A percentile compares a stretch with the other conserved stretches of the same genome.
phyloP scores from a whole-genome alignment of 305 asterid genomes.

The Solanum aculeatissimum region DNA sequence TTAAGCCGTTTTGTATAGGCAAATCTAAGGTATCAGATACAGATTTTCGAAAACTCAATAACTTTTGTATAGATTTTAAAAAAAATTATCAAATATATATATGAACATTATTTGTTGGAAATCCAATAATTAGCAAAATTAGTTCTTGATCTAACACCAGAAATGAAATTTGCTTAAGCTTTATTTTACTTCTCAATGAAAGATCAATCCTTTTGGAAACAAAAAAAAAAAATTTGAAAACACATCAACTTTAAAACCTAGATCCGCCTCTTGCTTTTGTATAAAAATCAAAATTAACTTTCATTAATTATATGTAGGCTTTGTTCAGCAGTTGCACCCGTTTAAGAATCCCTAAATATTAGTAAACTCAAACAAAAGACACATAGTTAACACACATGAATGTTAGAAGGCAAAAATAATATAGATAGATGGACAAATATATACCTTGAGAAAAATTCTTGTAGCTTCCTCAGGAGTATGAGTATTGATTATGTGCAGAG shows the following conservation, averaged over 20 bases:
- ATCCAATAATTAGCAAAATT: not conserved
- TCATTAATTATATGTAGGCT: not conserved
- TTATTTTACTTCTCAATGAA: not conserved
- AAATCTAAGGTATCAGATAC: not conserved
- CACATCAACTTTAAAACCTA: not conserved
- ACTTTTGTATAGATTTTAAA: not conserved
- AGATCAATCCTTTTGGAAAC: not conserved
- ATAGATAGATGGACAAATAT: not conserved
- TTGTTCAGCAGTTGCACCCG: not conserved
- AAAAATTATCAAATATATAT: not conserved
- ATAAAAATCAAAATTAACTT: too few species aligned
- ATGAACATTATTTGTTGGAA: not conserved
- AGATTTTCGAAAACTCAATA: not conserved
- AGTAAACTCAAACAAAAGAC: not conserved
- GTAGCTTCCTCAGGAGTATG: not conserved
- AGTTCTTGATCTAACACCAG: not conserved
- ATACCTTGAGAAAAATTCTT: not conserved
- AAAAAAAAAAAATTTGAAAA: not conserved
- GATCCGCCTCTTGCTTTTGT: not conserved
- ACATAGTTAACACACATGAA: not conserved
- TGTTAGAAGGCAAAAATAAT: not conserved
- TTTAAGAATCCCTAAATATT: not conserved
- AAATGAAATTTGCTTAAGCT: not conserved
- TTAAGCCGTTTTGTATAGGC: not conserved
- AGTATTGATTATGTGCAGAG: not conserved